Base-by-base conservation (phyloP, 1,284 basidiomycete genomes). In the Cryptococcus sp. region DNA sequence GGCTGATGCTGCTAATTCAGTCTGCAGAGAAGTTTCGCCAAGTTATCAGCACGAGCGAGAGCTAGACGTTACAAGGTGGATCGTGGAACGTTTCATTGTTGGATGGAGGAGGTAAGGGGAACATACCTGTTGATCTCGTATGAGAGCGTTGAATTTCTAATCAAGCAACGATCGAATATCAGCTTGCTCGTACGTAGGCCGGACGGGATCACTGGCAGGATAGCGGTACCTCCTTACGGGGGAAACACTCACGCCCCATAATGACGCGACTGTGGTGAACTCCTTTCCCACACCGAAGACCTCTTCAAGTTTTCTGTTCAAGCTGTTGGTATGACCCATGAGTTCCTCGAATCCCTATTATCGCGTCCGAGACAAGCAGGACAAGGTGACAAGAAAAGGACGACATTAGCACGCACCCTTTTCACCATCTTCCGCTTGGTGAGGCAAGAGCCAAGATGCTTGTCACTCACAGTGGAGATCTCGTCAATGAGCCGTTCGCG, bases 241-340 rank as follows among this genome's bases (percentile, higher is more conserved):
- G 8, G 19, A 51, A 23, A 25, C 19, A 67, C 68, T 65, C 45
- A 72, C 65, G 50, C 87, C 83, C 93, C 93, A 97, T 22, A 97
- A 82, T 3, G 85, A 82, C 1, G 92, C 89, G 50, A 96, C 93
- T 0, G 90, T 93, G 54, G 89, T 86, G 75, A 96, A 95, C 80
- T 96, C 94, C 62, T 87, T 88, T 5, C 93, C 93, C 82, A 96
- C 94, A 10, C 89, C 88, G 40, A 91, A 82, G 0, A 92, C 89
- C 73, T 96, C 92, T 78, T 97, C 93, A 4, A 96, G 82, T 70
- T 92, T 93, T 58, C 93, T 86, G 75, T 96, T 96, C 19, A 94
- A 80, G n/a, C 85, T 84, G 72, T 97, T 97, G 58, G 86, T 88
- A n/a, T 88, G 85, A 1, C 88, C 88, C 17, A 96, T 80, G 5